These are phyloP conservation scores for Rutstroemia sp. DNA, from an alignment of 2,329 filamentous ascomycete species.

Conservation along the genomic window DNA sequence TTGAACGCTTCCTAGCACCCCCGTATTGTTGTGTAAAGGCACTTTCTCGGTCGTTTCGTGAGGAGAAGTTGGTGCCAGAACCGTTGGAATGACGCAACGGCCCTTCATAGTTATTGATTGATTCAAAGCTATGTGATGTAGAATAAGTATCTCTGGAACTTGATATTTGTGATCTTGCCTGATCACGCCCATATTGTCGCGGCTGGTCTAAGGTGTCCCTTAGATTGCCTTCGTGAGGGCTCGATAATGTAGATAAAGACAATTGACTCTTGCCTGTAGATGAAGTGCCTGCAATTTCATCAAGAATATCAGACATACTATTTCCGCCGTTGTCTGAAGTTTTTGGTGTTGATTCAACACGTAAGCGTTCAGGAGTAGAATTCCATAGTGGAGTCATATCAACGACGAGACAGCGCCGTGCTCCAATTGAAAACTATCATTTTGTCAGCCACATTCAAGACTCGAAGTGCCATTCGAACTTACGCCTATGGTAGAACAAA, in stretches of 20 bases:
- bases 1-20: not conserved
- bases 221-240: not conserved
- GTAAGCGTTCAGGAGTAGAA: constrained; percentile 19
- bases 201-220: not conserved
- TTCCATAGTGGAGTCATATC: constrained; percentile 44
- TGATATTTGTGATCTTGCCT: not conserved
- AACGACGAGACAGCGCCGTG: constrained; percentile 17
- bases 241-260: not conserved
- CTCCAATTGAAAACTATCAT: constrained; percentile 16
- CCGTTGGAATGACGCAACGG: not conserved
- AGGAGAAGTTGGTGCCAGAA: not conserved
- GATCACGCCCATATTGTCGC: not conserved
- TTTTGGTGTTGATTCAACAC: constrained; percentile 19
- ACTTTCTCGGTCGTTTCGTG: not conserved
- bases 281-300: constrained; percentile 9
- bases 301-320: constrained; percentile 36
- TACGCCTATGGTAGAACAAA: constrained; percentile 46
- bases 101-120: not conserved
- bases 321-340: constrained; percentile 29
- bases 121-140: not conserved
- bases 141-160: not conserved
- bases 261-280: not conserved
- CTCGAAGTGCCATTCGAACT: constrained; percentile 25
- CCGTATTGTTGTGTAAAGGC: not conserved
- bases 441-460: constrained; percentile 8